A percentile compares a stretch with the other conserved stretches of the same genome.
Evolutionary conservation across 139 green algal species (phyloP).

Genomic region (Closterium sp.): DNA sequence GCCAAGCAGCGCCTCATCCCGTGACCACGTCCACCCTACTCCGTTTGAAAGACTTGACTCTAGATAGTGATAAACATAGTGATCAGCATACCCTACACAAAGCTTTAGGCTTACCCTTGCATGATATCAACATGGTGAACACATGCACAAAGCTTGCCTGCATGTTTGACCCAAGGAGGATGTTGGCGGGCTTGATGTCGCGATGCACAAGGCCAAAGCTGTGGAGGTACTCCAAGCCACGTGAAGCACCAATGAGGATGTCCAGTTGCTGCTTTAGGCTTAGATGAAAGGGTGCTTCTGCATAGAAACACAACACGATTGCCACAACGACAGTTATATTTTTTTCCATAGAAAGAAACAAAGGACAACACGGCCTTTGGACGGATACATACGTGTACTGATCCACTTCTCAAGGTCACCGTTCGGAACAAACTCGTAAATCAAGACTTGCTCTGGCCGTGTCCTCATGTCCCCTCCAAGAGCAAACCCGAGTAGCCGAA

Average conservation of each 20-base stretch:
- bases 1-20: no score
- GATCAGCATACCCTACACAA: no score
- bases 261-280: neutral
- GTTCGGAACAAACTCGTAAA: neutral
- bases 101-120: no score
- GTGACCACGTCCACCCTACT: no score
- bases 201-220: neutral
- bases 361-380: neutral
- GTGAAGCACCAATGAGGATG: neutral
- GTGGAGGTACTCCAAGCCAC: neutral
- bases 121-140: no score
- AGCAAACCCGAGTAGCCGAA: neutral
- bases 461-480: neutral
- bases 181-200: neutral
- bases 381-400: neutral
- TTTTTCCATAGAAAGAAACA: neutral
- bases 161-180: neutral
- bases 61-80: no score
- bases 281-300: neutral
- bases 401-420: neutral
- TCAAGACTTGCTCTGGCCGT: neutral
- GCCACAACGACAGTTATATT: neutral
- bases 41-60: no score
- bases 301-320: neutral
- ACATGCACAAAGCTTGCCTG: neutral